Percentiles rank a stretch among this genome's conserved stretches.
phyloP scores from a whole-genome alignment of 2,329 filamentous ascomycete genomes.

The Ophiocordyceps camponoti-saundersi region DNA sequence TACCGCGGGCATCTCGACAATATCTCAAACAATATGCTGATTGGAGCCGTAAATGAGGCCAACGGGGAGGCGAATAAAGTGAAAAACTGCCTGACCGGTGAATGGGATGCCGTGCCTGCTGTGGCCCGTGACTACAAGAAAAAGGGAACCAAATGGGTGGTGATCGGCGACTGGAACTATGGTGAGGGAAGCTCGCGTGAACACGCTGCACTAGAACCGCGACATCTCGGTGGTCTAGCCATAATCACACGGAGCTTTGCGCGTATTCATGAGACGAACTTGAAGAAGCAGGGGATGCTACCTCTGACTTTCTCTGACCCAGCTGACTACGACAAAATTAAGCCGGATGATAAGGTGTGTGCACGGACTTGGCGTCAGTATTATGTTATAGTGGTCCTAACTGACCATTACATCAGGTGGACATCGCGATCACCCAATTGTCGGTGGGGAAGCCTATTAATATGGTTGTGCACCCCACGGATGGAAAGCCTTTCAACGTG shows the following conservation, averaged over 20 bases:
- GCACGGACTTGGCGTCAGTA: too few relatives aligned
- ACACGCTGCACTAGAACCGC: conserved; percentile 76
- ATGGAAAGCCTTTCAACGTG: conserved; percentile 66
- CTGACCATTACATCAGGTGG: conserved; percentile 29
- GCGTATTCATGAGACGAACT: conserved; percentile 85
- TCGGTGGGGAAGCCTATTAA: conserved; percentile 87
- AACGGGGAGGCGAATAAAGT: conserved; percentile 87
- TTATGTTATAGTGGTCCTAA: too few relatives aligned
- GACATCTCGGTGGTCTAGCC: conserved; percentile 74
- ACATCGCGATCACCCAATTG: conserved; percentile 76
- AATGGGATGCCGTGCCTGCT: conserved; percentile 43
- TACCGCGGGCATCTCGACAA: conserved; percentile 99
- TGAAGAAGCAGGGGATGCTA: conserved; percentile 95
- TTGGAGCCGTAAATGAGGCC: conserved; percentile 81
- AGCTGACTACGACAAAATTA: conserved; percentile 70
- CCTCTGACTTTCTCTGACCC: conserved; percentile 83
- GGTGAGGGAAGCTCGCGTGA: conserved; percentile 81
- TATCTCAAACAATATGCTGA: conserved; percentile 93
- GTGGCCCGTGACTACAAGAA: conserved; percentile 6
- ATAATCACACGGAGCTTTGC: conserved; percentile 84
- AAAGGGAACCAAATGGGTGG: conserved; percentile 66
- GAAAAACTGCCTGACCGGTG: conserved; percentile 71
- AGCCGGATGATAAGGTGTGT: conserved; percentile 47
- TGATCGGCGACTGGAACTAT: conserved; percentile 96
- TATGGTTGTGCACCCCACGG: conserved; percentile 79